Evolutionary conservation across 2,329 filamentous ascomycete genomes (phyloP), one percentile per base, ranked within the genome.

Genomic region (Ramularia endophylla): DNA sequence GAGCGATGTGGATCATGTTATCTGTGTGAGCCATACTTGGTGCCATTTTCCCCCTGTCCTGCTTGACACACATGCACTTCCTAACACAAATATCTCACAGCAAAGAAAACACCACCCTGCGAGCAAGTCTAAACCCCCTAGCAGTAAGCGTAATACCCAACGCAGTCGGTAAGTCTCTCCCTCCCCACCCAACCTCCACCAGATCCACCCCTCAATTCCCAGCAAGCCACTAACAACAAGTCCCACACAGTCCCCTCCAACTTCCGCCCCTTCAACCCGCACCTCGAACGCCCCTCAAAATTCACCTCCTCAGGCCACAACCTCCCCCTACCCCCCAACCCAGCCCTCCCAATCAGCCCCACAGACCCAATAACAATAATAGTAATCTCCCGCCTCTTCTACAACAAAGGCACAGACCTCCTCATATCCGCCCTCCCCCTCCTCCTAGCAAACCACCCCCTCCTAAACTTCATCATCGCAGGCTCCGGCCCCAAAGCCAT

Each of bases 91-190:
- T 35, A 8, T 41, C n/a, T 5, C 27, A 2, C 50, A 94, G 88
- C 70, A 98, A 98, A 64, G 92, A 98, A 64, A 98, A 98, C 59
- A 98, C 92, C 0, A 92, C 97, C 5, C 77, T 98, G 8, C 78
- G 92, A 57, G 92, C 92, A 3, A 95, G 90, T 0, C 76, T 98
- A 2, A 94, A 98, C 58, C 94, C 92, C 2, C 72, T 95, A 17
- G 95, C 95, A 82, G 92, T 98, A 16, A 97, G 90, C 0, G 92
- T 95, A 27, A 97, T 98, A 44, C 92, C 92, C 11, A 98, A 98
- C 54, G 92, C 92, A 8, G 86, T 98, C 2, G 22, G 22, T 25
- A 11, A 25, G 22, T 25, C 22, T 6, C 11, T 11, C 22, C 11
- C 6, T 6, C 6, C 11, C 22, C 6, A 25, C 6, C 11, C 22